Conservation (phyloP, 208 protist species). For the Lotmaria passim region DNA sequence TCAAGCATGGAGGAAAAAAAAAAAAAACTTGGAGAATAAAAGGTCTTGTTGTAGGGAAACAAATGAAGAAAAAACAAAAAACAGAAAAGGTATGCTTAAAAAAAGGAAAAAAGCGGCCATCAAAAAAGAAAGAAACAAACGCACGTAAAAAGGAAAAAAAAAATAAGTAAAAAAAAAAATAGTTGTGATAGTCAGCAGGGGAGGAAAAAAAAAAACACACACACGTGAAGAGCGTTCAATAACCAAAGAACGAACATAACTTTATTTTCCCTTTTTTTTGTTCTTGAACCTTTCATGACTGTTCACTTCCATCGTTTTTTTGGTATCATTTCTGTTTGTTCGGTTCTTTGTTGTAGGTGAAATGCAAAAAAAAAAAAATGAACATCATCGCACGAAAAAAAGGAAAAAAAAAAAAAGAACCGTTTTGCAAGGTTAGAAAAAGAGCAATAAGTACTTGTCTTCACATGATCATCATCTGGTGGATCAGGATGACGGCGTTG, state of each 20-base stretch:
- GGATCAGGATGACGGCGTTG: too few species aligned
- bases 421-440: too few species aligned
- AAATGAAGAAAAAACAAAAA: constrained; percentile 21
- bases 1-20: background rate
- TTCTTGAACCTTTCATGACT: constrained; percentile 3
- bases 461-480: too few species aligned
- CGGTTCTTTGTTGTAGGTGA: constrained; percentile 16
- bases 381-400: too few species aligned
- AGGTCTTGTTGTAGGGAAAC: constrained; percentile 30
- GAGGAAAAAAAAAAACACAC: background rate
- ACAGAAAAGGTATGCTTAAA: constrained; percentile 9
- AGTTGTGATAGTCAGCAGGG: background rate
- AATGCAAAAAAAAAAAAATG: constrained; percentile 20
- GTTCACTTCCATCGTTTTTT: constrained; percentile 18
- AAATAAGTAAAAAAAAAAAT: background rate
- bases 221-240: background rate
- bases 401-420: background rate
- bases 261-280: constrained; percentile 7
- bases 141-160: background rate
- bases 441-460: too few species aligned
- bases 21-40: constrained; percentile 16
- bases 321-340: constrained; percentile 3
- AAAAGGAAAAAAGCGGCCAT: constrained; percentile 21
- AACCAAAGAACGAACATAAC: background rate
- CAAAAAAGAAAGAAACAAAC: constrained; percentile 13